Conservation (phyloP, 306 rosid species). For the Corylus americana region DNA sequence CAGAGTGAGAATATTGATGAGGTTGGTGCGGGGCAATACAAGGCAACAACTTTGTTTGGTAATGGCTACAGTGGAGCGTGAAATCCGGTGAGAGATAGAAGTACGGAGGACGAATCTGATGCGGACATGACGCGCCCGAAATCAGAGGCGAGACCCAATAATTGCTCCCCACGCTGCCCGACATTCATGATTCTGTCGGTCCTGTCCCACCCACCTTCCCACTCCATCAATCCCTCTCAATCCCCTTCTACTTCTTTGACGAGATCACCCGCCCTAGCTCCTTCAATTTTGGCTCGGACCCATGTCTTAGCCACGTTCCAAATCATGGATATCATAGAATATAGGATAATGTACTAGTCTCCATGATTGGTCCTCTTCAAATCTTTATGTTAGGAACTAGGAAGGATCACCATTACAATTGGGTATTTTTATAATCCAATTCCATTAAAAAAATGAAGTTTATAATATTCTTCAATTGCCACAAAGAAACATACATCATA, state of each 20-base stretch:
- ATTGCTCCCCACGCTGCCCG: slow-evolving; percentile 94
- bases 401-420: too few relatives aligned
- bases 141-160: slow-evolving; percentile 88
- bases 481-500: too few relatives aligned
- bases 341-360: background rate
- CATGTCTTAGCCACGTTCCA: background rate
- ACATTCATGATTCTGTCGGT: slow-evolving; percentile 82
- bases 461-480: too few relatives aligned
- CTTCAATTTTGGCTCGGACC: slow-evolving; percentile 30
- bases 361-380: background rate
- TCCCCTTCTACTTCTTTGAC: slow-evolving; percentile 16
- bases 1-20: background rate
- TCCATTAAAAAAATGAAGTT: background rate
- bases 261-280: slow-evolving; percentile 21
- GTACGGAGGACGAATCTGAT: slow-evolving; percentile 76
- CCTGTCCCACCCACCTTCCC: slow-evolving; percentile 34
- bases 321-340: background rate
- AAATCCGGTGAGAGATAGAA: slow-evolving; percentile 57
- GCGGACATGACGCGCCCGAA: slow-evolving; percentile 93
- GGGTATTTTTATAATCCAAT: too few relatives aligned
- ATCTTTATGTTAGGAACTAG: too few relatives aligned
- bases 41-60: slow-evolving; percentile 24
- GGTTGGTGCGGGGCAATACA: background rate
- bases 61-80: slow-evolving; percentile 57
- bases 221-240: slow-evolving; percentile 26